Evolutionary conservation across 106 monocot genomes (phyloP), one percentile per base, ranked within the genome.

Genomic region (Triglochin maritima): DNA sequence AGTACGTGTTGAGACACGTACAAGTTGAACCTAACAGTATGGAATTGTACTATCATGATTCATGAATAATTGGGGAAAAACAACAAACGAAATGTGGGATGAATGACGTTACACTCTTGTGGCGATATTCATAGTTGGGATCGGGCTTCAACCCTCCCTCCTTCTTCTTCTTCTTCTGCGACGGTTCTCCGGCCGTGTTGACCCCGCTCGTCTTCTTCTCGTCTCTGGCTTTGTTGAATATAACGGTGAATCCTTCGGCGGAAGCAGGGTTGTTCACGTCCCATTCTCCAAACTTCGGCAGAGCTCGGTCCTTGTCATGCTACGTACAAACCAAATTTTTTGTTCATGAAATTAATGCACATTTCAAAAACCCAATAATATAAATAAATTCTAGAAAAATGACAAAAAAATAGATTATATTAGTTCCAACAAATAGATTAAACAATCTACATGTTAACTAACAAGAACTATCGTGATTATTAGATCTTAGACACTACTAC

Each of bases 261-360:
- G 89, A 86, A 13, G 86, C 83, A 9, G 89, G 89, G 61, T 89
- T 89, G 67, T 86, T 89, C 71, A 86, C 89, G 76, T 86, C 89
- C 89, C 86, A 86, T 50, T 89, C 29, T 4, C 75, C 86, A 51
- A 89, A 89, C 81, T 85, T 70, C 74, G 73, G 60, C 63, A 89
- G 86, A 10, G 86, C 6, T n/a, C 55, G 55, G 14, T 4, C 55
- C 55, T 55, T 55, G 13, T 55, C 55, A 55, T 29, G 29, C 29
- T 29, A 29, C 29, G n/a, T n/a, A n/a, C n/a, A n/a, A 29, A 29
- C 0, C 29, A 29, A 29, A 0, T 29, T 29, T 29, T 29, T 29
- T 1, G 29, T 29, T 29, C n/a, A n/a, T n/a, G n/a, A n/a, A n/a
- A n/a, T n/a, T n/a, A n/a, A n/a, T n/a, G n/a, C n/a, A n/a, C n/a